Evolutionary conservation across 1,284 basidiomycete species (phyloP).

Genomic region (Pisolithus thermaeus): DNA sequence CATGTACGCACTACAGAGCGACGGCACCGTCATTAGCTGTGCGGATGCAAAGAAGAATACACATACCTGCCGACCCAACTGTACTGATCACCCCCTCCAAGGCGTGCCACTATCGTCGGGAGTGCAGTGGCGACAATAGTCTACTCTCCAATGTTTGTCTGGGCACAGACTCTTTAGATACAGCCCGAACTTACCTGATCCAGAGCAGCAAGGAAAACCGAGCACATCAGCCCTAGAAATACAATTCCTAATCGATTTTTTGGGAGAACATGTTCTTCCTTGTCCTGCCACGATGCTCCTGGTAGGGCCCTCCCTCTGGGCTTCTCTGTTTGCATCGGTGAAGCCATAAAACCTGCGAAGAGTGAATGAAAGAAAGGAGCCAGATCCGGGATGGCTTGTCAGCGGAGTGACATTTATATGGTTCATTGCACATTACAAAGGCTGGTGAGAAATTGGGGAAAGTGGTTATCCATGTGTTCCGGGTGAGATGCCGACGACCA

Average conservation of each 20-base stretch:
- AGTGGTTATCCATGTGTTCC: too few relatives aligned
- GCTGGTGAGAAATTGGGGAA: too few relatives aligned
- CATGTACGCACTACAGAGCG: constrained; percentile 55
- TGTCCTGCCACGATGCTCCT: constrained; percentile 47
- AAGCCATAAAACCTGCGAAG: not conserved
- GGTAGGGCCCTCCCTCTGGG: constrained; percentile 26
- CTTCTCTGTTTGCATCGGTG: constrained; percentile 9
- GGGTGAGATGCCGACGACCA: too few relatives aligned
- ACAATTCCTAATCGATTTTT: constrained; percentile 52
- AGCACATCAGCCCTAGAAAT: constrained; percentile 48
- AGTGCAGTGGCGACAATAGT: constrained; percentile 78
- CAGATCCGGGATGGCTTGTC: too few relatives aligned
- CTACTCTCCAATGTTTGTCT: constrained; percentile 28
- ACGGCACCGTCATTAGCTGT: constrained; percentile 1
- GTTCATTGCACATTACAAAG: too few relatives aligned
- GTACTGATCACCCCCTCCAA: constrained; percentile 65
- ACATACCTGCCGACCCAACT: constrained; percentile 73
- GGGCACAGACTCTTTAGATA: not conserved
- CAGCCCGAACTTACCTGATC: constrained; percentile 41
- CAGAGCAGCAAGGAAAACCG: constrained; percentile 53
- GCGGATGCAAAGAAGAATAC: not conserved
- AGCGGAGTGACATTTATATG: too few relatives aligned
- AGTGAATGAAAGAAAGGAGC: too few relatives aligned
- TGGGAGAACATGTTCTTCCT: constrained; percentile 52
- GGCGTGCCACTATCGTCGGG: constrained; percentile 66